Evolutionary conservation across 2,329 filamentous ascomycete genomes (phyloP).

Genomic region (Macrophomina pseudophaseolina): DNA sequence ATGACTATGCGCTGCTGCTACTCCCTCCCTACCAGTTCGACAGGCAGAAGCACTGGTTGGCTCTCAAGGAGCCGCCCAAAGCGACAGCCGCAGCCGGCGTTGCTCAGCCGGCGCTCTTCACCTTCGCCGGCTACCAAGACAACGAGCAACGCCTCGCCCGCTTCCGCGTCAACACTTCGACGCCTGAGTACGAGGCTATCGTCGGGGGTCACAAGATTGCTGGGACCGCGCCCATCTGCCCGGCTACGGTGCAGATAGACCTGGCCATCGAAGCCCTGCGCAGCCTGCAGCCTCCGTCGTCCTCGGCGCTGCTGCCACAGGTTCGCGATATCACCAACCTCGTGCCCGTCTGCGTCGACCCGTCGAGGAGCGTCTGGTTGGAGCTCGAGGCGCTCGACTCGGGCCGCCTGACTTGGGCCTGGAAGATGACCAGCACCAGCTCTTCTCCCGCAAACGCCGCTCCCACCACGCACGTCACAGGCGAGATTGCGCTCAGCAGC

Average conservation of each 20-base stretch:
- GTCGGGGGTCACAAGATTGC: not conserved
- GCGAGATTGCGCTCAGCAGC: not conserved
- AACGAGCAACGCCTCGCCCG: slow-evolving; percentile 25
- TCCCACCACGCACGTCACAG: not conserved
- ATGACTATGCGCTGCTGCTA: not conserved
- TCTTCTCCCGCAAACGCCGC: not conserved
- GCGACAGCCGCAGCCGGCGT: too few relatives aligned
- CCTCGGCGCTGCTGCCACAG: not conserved
- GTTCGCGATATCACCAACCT: not conserved
- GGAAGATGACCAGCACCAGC: not conserved
- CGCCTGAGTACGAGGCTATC: not conserved
- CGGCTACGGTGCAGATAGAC: not conserved
- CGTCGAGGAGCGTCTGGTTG: not conserved
- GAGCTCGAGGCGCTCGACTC: slow-evolving; percentile 34
- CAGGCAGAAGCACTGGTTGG: slow-evolving; percentile 22
- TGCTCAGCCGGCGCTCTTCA: not conserved
- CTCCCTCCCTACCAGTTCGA: slow-evolving; percentile 28
- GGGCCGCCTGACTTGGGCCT: slow-evolving; percentile 29
- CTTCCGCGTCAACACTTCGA: not conserved
- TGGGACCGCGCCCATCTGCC: slow-evolving; percentile 26
- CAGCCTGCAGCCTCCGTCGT: not conserved
- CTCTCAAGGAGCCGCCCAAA: not conserved
- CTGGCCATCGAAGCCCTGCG: not conserved
- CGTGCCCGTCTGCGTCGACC: not conserved
- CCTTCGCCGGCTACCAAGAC: slow-evolving; percentile 28